phyloP scores from a whole-genome alignment of 805 yeast species.

The Candida pini region DNA sequence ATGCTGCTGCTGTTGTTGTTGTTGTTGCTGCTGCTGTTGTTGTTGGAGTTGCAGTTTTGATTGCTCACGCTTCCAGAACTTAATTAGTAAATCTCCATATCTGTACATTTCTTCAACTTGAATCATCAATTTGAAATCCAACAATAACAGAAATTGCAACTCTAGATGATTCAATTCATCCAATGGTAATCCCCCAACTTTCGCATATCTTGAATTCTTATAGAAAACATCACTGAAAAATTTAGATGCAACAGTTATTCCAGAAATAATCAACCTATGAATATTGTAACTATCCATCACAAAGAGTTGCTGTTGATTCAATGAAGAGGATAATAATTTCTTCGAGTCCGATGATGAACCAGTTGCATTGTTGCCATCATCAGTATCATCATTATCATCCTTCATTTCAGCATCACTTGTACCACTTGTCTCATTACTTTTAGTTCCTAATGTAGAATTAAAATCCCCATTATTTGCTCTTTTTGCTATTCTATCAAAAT shows the following conservation, averaged over 20 bases:
- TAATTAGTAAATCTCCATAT: constrained; percentile 79
- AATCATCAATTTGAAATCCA: constrained; percentile 84
- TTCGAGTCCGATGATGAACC: constrained; percentile 12
- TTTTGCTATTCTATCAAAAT: constrained; percentile 90
- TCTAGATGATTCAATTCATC: constrained; percentile 92
- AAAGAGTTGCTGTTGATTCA: constrained; percentile 64
- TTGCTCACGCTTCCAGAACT: constrained; percentile 78
- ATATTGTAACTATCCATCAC: constrained; percentile 96
- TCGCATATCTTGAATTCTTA: constrained; percentile 90
- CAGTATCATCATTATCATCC: constrained; percentile 6
- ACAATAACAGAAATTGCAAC: constrained; percentile 74
- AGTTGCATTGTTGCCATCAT: constrained; percentile 18
- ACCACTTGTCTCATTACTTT: constrained; percentile 1
- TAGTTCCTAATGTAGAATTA: constrained; percentile 17
- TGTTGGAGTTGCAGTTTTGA: constrained; percentile 24
- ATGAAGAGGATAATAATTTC: no score
- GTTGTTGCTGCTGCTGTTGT: constrained; percentile 12
- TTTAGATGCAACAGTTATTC: constrained; percentile 92
- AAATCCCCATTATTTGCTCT: constrained; percentile 54
- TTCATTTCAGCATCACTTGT: constrained; percentile 1
- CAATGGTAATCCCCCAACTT: constrained; percentile 90
- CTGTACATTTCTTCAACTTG: constrained; percentile 85
- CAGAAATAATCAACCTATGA: constrained; percentile 89
- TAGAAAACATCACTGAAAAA: constrained; percentile 92
- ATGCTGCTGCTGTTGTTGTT: constrained; percentile 6